Evolutionary conservation across 2,329 filamentous ascomycete genomes (phyloP), one percentile per base, ranked within the genome.

Genomic region (Clarireedia monteithiana): DNA sequence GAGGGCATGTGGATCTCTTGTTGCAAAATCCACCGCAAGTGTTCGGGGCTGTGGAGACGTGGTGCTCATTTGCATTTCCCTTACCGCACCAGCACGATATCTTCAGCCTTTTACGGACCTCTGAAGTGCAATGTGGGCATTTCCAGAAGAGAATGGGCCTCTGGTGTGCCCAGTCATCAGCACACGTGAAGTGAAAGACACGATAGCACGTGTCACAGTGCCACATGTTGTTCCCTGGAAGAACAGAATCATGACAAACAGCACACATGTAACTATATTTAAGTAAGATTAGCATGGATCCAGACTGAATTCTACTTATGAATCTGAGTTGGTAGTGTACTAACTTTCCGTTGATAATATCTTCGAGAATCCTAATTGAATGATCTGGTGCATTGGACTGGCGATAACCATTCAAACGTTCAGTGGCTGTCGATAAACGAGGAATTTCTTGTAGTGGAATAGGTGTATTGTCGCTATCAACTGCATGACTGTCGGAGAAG

Each of bases 121-220:
- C 3, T 1, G 20, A 12, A 1, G 20, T 9, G 45, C 62, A 62
- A 15, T 26, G 42, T 4, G 59, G 59, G 26, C 62, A 63, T 45
- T 34, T 55, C 58, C 58, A 63, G 17, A 3, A 7, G 17, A 38
- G 6, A n/a, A 47, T 4, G 9, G 5, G 5, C 15, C 5, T 14
- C 23, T 39, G 15, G 9, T 23, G 24, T 10, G 39, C 14, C 38
- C 53, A 57, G 5, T 20, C 30, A 12, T 24, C 23, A 2, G 55
- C 50, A 48, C 62, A 64, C 27, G 27, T 10, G 54, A 51, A 56
- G 38, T 64, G 62, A 30, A 46, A 51, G 15, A 61, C 51, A 15
- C 46, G 48, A 49, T 54, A 49, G 40, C 60, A 64, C 9, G 30
- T 7, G 9, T 10, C 26, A 45, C 62, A 64, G 14, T 60, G 50